These are phyloP conservation scores for Alternaria infectoria DNA, from an alignment of 2,329 filamentous ascomycete genomes.

Conservation along the genomic window DNA sequence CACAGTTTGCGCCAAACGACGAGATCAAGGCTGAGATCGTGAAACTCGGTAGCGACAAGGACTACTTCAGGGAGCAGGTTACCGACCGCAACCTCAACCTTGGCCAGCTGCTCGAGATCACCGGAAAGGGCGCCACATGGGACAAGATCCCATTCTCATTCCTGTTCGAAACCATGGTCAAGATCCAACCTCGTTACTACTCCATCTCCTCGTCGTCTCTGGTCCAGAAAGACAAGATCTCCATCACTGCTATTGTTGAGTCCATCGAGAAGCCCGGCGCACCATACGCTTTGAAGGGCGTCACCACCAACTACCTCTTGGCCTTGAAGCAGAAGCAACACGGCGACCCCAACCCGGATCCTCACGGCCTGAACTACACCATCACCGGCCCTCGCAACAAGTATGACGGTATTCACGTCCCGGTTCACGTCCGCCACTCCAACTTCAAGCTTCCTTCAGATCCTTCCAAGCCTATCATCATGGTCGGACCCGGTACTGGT, in stretches of 20 bases:
- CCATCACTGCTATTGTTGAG: conserved; percentile 94
- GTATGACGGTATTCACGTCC: conserved; percentile 93
- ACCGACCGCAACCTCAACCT: conserved; percentile 86
- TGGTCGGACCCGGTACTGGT: conserved; percentile 95
- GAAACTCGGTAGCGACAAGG: conserved; percentile 89
- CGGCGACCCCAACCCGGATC: conserved; percentile 79
- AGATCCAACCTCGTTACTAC: conserved; percentile 97
- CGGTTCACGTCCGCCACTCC: conserved; percentile 94
- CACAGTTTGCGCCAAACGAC: conserved; percentile 88
- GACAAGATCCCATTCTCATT: conserved; percentile 88
- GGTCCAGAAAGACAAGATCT: conserved; percentile 92
- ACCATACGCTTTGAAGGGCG: conserved; percentile 82
- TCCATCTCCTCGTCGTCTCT: conserved; percentile 97
- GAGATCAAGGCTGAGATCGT: conserved; percentile 84
- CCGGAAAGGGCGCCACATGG: conserved; percentile 79
- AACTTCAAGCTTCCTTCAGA: conserved; percentile 99
- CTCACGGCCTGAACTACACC: conserved; percentile 84
- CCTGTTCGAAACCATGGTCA: conserved; percentile 90
- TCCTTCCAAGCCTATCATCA: conserved; percentile 90
- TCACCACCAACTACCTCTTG: conserved; percentile 94
- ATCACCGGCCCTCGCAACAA: conserved; percentile 92
- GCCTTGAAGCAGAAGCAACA: conserved; percentile 97
- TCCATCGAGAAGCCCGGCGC: conserved; percentile 78
- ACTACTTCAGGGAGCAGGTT: conserved; percentile 90
- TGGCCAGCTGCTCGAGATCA: conserved; percentile 76